A percentile compares a stretch with the other conserved stretches of the same genome.
Conservation (phyloP, 1,139 yeast species). For the Meyerozyma smithsonii region DNA sequence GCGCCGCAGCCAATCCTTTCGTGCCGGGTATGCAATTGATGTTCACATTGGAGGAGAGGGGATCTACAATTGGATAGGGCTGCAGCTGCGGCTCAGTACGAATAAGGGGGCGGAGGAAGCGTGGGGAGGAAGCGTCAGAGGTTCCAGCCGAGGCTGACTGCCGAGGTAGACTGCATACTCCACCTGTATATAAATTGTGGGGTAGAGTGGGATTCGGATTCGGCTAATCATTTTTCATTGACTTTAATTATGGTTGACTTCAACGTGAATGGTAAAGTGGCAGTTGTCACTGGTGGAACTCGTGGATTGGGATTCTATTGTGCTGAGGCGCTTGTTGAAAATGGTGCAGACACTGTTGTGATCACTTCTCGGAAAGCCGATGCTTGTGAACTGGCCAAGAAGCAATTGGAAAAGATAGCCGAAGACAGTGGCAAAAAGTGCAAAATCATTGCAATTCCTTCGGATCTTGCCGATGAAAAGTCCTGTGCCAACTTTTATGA, state of each 20-base stretch:
- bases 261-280: slow-evolving; percentile 59
- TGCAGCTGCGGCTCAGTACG: too few species aligned
- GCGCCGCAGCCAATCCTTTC: slow-evolving; percentile 69
- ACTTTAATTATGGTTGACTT: slow-evolving; percentile 34
- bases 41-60: slow-evolving; percentile 15
- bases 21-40: slow-evolving; percentile 61
- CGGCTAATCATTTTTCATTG: not conserved
- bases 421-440: slow-evolving; percentile 23
- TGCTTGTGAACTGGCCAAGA: slow-evolving; percentile 61
- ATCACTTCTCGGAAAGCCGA: slow-evolving; percentile 63
- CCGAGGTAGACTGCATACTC: not conserved
- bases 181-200: not conserved
- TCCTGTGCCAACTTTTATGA: slow-evolving; percentile 47
- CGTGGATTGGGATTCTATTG: slow-evolving; percentile 70
- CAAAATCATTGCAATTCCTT: slow-evolving; percentile 50
- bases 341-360: slow-evolving; percentile 61
- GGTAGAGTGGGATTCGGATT: not conserved
- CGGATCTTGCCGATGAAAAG: slow-evolving; percentile 52
- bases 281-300: slow-evolving; percentile 76
- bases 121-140: not conserved
- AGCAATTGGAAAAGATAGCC: slow-evolving; percentile 44
- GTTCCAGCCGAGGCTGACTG: too few species aligned
- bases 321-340: slow-evolving; percentile 60
- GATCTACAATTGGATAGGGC: not conserved
- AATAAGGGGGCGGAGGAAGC: not conserved